phyloP scores from a whole-genome alignment of 2,329 filamentous ascomycete genomes.

The Cladosporium sp. region DNA sequence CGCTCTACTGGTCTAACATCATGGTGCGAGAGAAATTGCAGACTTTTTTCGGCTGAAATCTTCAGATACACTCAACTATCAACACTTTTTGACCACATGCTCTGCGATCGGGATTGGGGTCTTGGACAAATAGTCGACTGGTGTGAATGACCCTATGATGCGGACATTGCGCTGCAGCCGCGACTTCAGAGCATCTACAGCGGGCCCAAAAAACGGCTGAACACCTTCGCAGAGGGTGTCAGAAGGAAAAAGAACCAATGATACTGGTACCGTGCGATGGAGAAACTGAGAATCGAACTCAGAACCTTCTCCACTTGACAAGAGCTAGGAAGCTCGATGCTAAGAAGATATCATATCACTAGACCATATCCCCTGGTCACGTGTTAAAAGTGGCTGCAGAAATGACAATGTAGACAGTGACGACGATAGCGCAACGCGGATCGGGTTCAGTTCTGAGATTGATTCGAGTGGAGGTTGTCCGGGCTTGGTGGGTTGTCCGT shows the following conservation, averaged over 20 bases:
- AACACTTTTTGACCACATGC: background rate
- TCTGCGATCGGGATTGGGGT: background rate
- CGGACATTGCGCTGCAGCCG: background rate
- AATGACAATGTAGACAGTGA: background rate
- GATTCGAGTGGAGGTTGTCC: too few species aligned
- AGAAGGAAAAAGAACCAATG: background rate
- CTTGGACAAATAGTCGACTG: background rate
- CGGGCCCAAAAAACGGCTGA: background rate
- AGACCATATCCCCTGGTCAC: background rate
- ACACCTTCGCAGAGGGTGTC: background rate
- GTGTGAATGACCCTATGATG: background rate
- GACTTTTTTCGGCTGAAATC: background rate
- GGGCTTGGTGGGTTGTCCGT: too few species aligned
- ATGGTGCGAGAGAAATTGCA: constrained; percentile 11
- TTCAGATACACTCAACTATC: background rate
- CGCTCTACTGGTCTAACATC: constrained; percentile 10
- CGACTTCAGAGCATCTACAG: background rate
- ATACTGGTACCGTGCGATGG: background rate
- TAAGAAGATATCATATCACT: background rate
- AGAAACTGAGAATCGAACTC: background rate
- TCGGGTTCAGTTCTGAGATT: too few species aligned
- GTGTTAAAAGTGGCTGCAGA: background rate
- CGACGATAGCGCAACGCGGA: background rate
- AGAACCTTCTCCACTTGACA: background rate
- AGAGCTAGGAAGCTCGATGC: background rate